A percentile compares a stretch with the other conserved stretches of the same genome.
phyloP scores from a whole-genome alignment of 2,329 filamentous ascomycete species.

The Aureobasidium sp. region DNA sequence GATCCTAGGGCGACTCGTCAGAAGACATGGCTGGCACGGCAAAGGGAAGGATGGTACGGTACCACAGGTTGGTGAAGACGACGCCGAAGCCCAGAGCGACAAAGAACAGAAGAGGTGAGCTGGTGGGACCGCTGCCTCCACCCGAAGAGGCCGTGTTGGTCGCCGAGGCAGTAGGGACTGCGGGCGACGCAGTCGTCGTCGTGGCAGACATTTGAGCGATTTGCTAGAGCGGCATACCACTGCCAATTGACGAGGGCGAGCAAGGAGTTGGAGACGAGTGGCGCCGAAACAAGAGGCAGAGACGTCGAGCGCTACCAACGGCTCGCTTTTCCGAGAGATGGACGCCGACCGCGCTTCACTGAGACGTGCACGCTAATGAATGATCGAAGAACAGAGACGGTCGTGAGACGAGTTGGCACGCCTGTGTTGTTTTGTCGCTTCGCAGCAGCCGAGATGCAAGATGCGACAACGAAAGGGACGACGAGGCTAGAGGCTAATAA shows the following conservation, averaged over 20 bases:
- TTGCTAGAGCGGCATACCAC: conserved; percentile 8
- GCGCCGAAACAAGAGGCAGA: not conserved
- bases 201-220: conserved; percentile 11
- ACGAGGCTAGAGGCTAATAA: not conserved
- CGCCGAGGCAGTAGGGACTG: conserved; percentile 20
- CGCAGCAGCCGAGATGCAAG: not conserved
- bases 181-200: conserved; percentile 5
- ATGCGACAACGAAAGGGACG: not conserved
- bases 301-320: not conserved
- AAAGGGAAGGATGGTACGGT: conserved; percentile 36
- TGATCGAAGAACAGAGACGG: too few species aligned
- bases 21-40: not conserved
- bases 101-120: conserved; percentile 79
- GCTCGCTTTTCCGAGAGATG: too few species aligned
- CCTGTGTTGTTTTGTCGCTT: not conserved
- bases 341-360: too few species aligned
- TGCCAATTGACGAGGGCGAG: not conserved
- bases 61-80: conserved; percentile 98
- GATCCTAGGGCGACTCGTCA: conserved; percentile 58
- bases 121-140: conserved; percentile 47
- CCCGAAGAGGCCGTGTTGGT: conserved; percentile 21
- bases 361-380: too few species aligned
- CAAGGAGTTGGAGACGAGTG: not conserved
- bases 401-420: conserved; percentile 1
- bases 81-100: conserved; percentile 95